These are phyloP conservation scores for Hamigera avellanea DNA, from an alignment of 495 filamentous ascomycete genomes.

Conservation along the genomic window DNA sequence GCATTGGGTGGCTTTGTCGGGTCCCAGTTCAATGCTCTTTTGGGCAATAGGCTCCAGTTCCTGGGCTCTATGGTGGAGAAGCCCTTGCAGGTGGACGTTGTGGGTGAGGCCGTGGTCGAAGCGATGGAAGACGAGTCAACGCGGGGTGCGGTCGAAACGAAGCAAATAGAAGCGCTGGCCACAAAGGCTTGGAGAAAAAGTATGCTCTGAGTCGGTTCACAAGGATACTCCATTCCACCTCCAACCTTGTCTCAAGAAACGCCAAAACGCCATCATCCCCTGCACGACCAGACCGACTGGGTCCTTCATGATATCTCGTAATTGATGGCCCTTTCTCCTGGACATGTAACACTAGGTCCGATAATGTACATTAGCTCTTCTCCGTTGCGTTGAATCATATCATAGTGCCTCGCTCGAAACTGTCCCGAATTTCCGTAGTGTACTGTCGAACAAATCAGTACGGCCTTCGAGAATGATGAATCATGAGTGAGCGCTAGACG, in stretches of 20 bases:
- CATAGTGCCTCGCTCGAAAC: constrained; percentile 91
- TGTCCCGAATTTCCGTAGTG: constrained; percentile 91
- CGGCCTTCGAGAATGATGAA: neutral
- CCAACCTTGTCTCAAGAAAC: neutral
- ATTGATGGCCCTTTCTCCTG: no score
- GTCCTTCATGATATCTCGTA: no score
- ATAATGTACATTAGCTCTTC: constrained; percentile 7
- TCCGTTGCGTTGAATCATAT: constrained; percentile 19
- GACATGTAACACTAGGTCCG: neutral
- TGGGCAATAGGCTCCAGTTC: constrained; percentile 60
- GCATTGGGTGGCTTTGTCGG: constrained; percentile 60
- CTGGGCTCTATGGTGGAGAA: constrained; percentile 74
- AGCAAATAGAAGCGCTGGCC: constrained; percentile 61
- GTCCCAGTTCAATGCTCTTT: constrained; percentile 56
- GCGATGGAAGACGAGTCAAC: constrained; percentile 57
- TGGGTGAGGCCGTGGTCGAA: constrained; percentile 77
- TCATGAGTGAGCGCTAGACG: constrained; percentile 7
- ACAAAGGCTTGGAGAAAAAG: constrained; percentile 66
- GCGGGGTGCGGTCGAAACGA: constrained; percentile 56
- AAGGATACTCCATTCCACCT: neutral
- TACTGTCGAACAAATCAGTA: constrained; percentile 47
- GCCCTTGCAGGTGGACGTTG: constrained; percentile 73
- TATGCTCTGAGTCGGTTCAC: constrained; percentile 49
- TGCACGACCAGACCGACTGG: no score
- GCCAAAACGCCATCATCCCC: no score